Percentiles rank a stretch among this genome's conserved stretches.
These are phyloP conservation scores for Gentiana dahurica DNA, from an alignment of 257 asterid species.

Conservation along the genomic window DNA sequence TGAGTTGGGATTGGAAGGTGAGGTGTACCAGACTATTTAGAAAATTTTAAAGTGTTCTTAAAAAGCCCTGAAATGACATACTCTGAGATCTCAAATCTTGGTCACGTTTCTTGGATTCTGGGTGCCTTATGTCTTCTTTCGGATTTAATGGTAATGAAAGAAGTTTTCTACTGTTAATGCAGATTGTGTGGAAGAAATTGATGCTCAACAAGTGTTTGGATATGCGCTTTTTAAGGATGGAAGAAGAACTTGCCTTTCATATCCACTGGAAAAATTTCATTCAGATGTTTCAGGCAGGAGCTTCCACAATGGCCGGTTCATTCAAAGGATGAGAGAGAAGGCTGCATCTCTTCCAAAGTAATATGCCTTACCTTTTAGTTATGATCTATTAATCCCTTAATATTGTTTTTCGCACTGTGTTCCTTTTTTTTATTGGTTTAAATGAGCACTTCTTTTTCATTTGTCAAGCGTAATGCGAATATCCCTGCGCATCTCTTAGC, in stretches of 20 bases:
- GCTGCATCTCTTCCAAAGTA: conserved; percentile 89
- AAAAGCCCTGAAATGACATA: not conserved
- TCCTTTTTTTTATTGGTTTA: not conserved
- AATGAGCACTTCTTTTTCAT: not conserved
- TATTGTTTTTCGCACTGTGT: not conserved
- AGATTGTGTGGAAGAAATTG: conserved; percentile 87
- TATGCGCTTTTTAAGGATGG: conserved; percentile 94
- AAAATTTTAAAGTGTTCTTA: not conserved
- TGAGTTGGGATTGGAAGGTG: conserved; percentile 82
- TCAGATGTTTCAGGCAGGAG: conserved; percentile 87
- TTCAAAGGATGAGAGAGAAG: conserved; percentile 77
- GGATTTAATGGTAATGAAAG: not conserved
- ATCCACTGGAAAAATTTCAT: conserved; percentile 77
- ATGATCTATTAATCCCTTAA: not conserved
- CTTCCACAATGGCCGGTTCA: conserved; percentile 90
- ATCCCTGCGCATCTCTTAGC: too few relatives aligned
- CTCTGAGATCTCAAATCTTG: not conserved
- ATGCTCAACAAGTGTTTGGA: conserved; percentile 86
- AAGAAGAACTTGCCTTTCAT: conserved; percentile 60
- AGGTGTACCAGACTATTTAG: conserved; percentile 1
- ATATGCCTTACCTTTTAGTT: conserved; percentile 1
- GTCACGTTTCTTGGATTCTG: not conserved
- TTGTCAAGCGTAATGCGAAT: too few relatives aligned
- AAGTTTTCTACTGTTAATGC: conserved; percentile 5
- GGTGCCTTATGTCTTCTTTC: not conserved